Evolutionary conservation across 441 rosid genomes (phyloP).

Genomic region (Cnidoscolus chayamansa): DNA sequence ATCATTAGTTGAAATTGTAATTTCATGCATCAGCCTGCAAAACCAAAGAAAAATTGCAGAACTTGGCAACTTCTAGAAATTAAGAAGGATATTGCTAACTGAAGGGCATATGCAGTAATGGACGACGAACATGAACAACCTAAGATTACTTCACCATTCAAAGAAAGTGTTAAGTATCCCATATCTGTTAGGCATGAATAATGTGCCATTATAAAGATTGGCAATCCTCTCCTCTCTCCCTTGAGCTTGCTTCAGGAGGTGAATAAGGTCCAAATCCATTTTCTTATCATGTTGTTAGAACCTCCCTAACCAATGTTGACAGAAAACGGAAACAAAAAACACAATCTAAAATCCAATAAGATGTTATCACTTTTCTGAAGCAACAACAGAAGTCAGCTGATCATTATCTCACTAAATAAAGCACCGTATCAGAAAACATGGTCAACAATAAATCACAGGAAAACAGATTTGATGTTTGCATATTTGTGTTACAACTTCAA

Average conservation of each 20-base stretch:
- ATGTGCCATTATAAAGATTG: no score
- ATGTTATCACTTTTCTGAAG: background rate
- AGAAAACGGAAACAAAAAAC: background rate
- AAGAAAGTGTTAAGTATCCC: background rate
- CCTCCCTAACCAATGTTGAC: background rate
- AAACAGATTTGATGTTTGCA: background rate
- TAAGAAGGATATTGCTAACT: constrained; percentile 11
- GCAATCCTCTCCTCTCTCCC: no score
- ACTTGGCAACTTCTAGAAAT: constrained; percentile 14
- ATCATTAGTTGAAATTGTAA: constrained; percentile 67
- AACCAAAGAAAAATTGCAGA: constrained; percentile 17
- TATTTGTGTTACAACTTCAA: background rate
- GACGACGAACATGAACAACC: background rate
- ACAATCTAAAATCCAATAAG: background rate
- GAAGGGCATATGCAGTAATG: background rate
- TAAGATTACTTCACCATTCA: background rate
- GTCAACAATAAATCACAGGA: background rate
- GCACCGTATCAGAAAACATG: background rate
- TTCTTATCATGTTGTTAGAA: no score
- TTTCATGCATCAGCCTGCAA: constrained; percentile 67
- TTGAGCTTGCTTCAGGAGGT: no score
- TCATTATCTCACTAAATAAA: background rate
- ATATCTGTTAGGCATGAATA: no score
- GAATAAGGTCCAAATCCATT: no score
- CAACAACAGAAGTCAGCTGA: background rate